Conservation (phyloP, 78 protist genomes). For the Dictyostelium firmibasis region DNA sequence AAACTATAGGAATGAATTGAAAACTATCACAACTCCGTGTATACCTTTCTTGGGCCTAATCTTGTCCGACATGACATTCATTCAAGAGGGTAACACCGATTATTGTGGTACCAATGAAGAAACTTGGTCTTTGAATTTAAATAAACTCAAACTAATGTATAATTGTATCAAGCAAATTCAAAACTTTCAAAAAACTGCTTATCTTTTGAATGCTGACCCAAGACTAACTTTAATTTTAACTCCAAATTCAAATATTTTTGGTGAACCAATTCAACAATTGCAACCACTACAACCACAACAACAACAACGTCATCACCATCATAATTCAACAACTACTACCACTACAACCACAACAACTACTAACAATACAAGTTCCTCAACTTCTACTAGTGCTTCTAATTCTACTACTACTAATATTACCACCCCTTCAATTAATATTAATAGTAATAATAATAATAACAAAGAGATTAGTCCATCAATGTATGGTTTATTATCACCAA, state of each 20-base stretch:
- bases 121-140: conserved; percentile 9
- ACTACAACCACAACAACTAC: neutral
- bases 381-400: neutral
- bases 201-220: conserved; percentile 71
- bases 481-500: neutral
- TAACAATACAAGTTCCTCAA: neutral
- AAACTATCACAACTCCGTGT: conserved; percentile 57
- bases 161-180: conserved; percentile 63
- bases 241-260: conserved; percentile 63
- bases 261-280: conserved; percentile 9
- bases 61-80: conserved; percentile 52
- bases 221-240: conserved; percentile 40
- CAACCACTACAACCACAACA: neutral
- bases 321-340: neutral
- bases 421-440: neutral
- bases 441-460: neutral
- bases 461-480: neutral
- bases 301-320: neutral
- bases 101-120: neutral
- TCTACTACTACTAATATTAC: neutral
- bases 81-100: conserved; percentile 66
- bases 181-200: conserved; percentile 29
- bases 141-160: conserved; percentile 37
- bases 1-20: conserved; percentile 59
- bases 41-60: conserved; percentile 64